phyloP scores from a whole-genome alignment of 768 basidiomycete genomes.

The Strobilomyces dryophilus region DNA sequence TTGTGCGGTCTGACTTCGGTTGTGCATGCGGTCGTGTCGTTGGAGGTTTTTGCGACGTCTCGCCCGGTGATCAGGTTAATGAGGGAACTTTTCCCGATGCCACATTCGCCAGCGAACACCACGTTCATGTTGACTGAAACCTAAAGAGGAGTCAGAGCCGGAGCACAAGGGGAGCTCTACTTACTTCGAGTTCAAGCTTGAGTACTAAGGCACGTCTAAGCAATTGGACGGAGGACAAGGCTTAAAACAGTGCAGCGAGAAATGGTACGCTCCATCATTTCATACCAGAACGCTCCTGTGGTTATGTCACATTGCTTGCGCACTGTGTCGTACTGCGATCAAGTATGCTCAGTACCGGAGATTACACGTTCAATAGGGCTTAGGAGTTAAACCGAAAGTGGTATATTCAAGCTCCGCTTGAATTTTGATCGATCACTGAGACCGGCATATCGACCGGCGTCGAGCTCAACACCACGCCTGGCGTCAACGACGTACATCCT shows the following conservation, averaged over 20 bases:
- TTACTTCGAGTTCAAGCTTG: background rate
- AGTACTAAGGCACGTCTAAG: background rate
- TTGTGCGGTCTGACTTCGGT: constrained; percentile 5
- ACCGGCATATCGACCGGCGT: constrained; percentile 7
- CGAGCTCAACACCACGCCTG: constrained; percentile 17
- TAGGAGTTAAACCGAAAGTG: constrained; percentile 9
- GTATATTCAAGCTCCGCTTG: constrained; percentile 23
- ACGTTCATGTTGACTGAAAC: constrained; percentile 14
- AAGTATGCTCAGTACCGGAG: background rate
- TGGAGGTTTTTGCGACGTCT: constrained; percentile 15
- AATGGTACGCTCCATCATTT: background rate
- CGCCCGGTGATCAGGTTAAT: constrained; percentile 17
- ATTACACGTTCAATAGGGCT: too few species aligned
- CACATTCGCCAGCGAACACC: constrained; percentile 23
- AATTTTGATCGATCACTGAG: constrained; percentile 20
- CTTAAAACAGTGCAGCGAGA: background rate
- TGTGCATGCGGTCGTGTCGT: constrained; percentile 20
- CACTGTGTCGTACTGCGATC: background rate
- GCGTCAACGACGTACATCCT: constrained; percentile 16
- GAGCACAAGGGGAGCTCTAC: background rate
- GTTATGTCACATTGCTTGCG: background rate
- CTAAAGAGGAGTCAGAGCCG: constrained; percentile 4
- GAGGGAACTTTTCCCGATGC: constrained; percentile 24
- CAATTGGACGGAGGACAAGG: background rate
- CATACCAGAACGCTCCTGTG: background rate